Percentiles rank a stretch among this genome's conserved stretches.
Evolutionary conservation across 345 rosid species (phyloP).

Genomic region (Cardiospermum halicacabum): DNA sequence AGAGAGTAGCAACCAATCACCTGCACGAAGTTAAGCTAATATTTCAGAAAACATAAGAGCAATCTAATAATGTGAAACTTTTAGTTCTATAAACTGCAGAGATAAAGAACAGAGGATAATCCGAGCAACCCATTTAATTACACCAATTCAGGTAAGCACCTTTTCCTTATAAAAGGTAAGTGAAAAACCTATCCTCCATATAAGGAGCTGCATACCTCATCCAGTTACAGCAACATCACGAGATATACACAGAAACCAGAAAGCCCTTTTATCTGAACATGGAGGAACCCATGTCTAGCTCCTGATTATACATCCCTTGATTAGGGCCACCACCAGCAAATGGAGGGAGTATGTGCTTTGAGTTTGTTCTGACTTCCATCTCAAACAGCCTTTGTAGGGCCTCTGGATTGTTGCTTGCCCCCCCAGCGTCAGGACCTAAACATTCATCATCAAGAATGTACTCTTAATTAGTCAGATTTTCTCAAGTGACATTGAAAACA

Average conservation of each 20-base stretch:
- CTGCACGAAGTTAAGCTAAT: background rate
- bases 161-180: background rate
- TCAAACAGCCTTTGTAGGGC: conserved; percentile 70
- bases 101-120: background rate
- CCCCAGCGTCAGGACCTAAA: conserved; percentile 47
- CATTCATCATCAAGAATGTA: background rate
- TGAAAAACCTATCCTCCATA: conserved; percentile 11
- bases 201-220: conserved; percentile 5
- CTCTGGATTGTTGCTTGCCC: conserved; percentile 54
- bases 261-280: conserved; percentile 46
- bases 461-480: background rate
- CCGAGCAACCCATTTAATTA: conserved; percentile 14
- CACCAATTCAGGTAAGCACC: conserved; percentile 9
- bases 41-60: background rate
- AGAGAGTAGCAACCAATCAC: background rate
- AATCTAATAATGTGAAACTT: background rate
- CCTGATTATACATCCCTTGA: conserved; percentile 58
- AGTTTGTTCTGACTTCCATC: conserved; percentile 65
- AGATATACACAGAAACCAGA: conserved; percentile 17
- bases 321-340: conserved; percentile 39
- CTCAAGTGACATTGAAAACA: background rate
- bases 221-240: conserved; percentile 18
- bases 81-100: background rate
- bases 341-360: conserved; percentile 53
- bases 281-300: conserved; percentile 73